Percentiles rank a stretch among this genome's conserved stretches.
Conservation (phyloP, 352 stramenopile genomes). For the Plasmopara halstedii region DNA sequence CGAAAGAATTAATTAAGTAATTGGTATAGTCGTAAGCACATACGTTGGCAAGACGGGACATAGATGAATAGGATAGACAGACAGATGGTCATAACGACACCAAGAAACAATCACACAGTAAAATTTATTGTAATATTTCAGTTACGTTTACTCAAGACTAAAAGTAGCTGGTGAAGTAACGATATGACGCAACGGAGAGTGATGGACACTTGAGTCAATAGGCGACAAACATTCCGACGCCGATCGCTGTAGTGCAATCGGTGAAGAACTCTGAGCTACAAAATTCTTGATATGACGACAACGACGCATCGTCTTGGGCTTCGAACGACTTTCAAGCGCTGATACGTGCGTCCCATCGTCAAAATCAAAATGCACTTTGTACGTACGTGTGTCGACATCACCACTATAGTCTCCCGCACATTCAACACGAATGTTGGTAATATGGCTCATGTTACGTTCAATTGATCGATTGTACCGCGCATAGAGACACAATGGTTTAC, state of each 20-base stretch:
- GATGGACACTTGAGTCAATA: conserved; percentile 1
- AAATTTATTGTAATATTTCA: too few relatives aligned
- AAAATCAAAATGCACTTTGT: conserved; percentile 73
- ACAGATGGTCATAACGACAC: conserved; percentile 18
- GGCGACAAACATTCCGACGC: conserved; percentile 10
- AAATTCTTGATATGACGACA: conserved; percentile 59
- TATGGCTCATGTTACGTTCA: conserved; percentile 44
- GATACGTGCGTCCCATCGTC: conserved; percentile 44
- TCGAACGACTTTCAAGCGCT: conserved; percentile 49
- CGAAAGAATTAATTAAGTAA: conserved; percentile 34
- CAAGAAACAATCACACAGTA: conserved; percentile 5
- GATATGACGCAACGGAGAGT: conserved; percentile 17
- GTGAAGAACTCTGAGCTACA: conserved; percentile 8
- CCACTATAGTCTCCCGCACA: conserved; percentile 52
- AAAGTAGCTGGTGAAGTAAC: conserved; percentile 16
- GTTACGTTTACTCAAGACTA: conserved; percentile 16
- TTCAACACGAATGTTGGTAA: conserved; percentile 58
- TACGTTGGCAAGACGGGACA: conserved; percentile 2
- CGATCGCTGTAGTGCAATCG: conserved; percentile 12
- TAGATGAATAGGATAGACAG: conserved; percentile 40
- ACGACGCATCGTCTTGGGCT: conserved; percentile 43
- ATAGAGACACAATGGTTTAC: conserved; percentile 43
- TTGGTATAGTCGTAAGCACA: conserved; percentile 1
- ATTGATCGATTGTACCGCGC: conserved; percentile 27
- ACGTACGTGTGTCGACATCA: conserved; percentile 57